phyloP scores from a whole-genome alignment of 768 basidiomycete genomes.

The Roridomyces roridus region DNA sequence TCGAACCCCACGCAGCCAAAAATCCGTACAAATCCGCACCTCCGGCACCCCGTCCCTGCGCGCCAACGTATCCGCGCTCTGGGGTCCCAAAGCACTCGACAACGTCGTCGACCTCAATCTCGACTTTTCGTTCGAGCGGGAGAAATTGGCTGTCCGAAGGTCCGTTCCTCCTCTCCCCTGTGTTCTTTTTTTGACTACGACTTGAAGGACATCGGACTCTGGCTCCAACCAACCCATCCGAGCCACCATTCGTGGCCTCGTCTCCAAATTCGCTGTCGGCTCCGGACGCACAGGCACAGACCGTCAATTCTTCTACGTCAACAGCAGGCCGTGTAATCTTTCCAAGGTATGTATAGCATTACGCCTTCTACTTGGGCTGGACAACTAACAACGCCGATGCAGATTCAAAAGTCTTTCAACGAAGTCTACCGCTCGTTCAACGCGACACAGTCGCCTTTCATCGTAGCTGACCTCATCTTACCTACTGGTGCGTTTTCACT shows the following conservation, averaged over 20 bases:
- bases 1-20: slow-evolving; percentile 50
- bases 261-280: slow-evolving; percentile 82
- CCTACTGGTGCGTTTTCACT: slow-evolving; percentile 66
- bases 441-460: slow-evolving; percentile 74
- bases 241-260: slow-evolving; percentile 74
- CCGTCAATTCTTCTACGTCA: slow-evolving; percentile 92
- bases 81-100: slow-evolving; percentile 84
- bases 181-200: too few relatives aligned
- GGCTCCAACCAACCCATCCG: slow-evolving; percentile 32
- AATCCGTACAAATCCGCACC: slow-evolving; percentile 74
- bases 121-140: slow-evolving; percentile 69
- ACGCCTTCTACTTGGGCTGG: too few relatives aligned
- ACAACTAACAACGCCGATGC: background rate
- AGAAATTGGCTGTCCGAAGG: slow-evolving; percentile 54
- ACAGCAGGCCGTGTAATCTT: slow-evolving; percentile 86
- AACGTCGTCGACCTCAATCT: slow-evolving; percentile 78
- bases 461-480: slow-evolving; percentile 83
- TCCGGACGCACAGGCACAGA: slow-evolving; percentile 82
- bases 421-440: slow-evolving; percentile 90
- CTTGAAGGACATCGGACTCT: slow-evolving; percentile 1
- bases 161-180: too few relatives aligned
- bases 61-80: slow-evolving; percentile 74
- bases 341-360: slow-evolving; percentile 66
- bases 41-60: slow-evolving; percentile 68
- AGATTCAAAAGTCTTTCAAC: slow-evolving; percentile 91